Percentiles rank a stretch among this genome's conserved stretches.
These are phyloP conservation scores for Copromyces sp. DNA, from an alignment of 495 filamentous ascomycete genomes.

Conservation along the genomic window DNA sequence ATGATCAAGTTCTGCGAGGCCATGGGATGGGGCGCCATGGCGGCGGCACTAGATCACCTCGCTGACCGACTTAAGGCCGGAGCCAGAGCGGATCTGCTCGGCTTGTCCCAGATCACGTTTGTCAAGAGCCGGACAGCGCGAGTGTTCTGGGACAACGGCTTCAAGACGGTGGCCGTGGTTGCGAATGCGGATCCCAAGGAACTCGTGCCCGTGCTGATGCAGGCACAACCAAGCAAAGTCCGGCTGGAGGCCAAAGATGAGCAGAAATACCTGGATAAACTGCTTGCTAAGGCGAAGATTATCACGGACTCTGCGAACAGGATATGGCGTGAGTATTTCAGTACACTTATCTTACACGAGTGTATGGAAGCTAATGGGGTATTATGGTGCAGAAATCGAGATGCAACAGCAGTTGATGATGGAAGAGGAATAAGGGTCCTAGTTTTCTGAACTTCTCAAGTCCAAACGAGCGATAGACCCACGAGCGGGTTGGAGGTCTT, in stretches of 20 bases:
- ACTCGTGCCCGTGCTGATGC: conserved; percentile 57
- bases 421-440: conserved; percentile 24
- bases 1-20: conserved; percentile 66
- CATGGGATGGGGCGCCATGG: conserved; percentile 67
- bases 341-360: neutral
- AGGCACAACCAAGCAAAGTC: conserved; percentile 56
- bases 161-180: conserved; percentile 54
- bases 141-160: conserved; percentile 68
- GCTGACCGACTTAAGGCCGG: conserved; percentile 65
- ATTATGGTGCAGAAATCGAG: conserved; percentile 27
- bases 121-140: conserved; percentile 71
- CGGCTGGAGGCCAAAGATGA: conserved; percentile 50
- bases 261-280: conserved; percentile 51
- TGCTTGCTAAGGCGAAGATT: conserved; percentile 55
- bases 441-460: neutral
- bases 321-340: conserved; percentile 51
- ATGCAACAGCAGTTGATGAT: conserved; percentile 31
- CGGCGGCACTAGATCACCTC: conserved; percentile 69
- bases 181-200: conserved; percentile 60
- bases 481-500: too few relatives aligned
- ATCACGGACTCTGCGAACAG: conserved; percentile 62
- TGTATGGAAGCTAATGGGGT: conserved; percentile 10
- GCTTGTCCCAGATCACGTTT: conserved; percentile 62
- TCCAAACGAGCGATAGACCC: neutral
- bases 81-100: conserved; percentile 61